A percentile compares a stretch with the other conserved stretches of the same genome.
These are phyloP conservation scores for Artomyces pyxidatus DNA, from an alignment of 768 basidiomycete species.

Conservation along the genomic window DNA sequence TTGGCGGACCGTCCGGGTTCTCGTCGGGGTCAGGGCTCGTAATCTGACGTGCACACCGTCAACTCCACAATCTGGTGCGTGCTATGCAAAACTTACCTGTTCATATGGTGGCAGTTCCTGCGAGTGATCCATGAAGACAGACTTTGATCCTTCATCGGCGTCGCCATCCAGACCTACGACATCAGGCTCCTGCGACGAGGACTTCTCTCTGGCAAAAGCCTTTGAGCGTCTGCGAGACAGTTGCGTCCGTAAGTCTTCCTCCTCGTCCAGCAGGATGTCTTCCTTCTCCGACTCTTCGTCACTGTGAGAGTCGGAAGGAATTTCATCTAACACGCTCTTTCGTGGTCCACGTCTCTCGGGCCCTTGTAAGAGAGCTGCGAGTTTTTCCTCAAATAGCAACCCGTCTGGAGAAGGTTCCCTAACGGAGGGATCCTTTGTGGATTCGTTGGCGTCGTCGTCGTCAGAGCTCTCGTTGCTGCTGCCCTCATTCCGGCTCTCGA, in stretches of 20 bases:
- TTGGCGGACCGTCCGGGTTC: background rate
- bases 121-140: constrained; percentile 11
- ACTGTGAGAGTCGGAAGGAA: constrained; percentile 11
- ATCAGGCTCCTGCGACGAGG: background rate
- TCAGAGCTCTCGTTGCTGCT: constrained; percentile 12
- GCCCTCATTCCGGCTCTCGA: constrained; percentile 11
- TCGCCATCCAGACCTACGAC: constrained; percentile 3
- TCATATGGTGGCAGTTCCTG: background rate
- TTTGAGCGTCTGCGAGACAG: background rate
- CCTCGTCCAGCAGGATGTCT: constrained; percentile 10
- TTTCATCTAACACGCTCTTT: constrained; percentile 12
- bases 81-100: constrained; percentile 1
- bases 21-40: background rate
- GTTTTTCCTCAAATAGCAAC: background rate
- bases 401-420: background rate
- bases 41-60: background rate
- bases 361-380: constrained; percentile 7
- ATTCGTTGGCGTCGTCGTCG: background rate
- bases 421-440: background rate
- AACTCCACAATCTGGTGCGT: background rate
- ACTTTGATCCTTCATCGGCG: constrained; percentile 1
- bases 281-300: constrained; percentile 1
- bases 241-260: constrained; percentile 9
- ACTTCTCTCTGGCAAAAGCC: background rate
- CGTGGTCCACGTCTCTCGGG: constrained; percentile 5